Evolutionary conservation across 2,329 filamentous ascomycete species (phyloP).

Genomic region (Cyanodermella asteris): DNA sequence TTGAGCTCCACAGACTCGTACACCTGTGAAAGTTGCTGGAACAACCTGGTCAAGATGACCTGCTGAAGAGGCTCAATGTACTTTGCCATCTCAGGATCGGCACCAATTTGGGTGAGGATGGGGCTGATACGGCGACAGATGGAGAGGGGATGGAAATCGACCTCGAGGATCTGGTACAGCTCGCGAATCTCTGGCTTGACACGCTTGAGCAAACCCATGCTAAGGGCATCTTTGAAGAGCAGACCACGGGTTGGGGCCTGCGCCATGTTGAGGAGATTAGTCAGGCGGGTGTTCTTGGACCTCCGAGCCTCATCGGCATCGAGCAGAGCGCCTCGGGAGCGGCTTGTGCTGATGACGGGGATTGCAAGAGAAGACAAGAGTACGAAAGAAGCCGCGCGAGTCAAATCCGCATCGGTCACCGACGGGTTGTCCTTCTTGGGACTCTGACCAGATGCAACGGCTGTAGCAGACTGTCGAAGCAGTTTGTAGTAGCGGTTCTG

Average conservation of each 20-base stretch:
- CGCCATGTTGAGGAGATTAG: conserved; percentile 84
- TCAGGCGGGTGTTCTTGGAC: conserved; percentile 96
- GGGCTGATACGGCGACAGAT: conserved; percentile 99
- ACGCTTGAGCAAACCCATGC: conserved; percentile 83
- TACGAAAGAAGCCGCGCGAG: conserved; percentile 88
- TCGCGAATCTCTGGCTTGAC: conserved; percentile 87
- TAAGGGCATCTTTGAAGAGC: conserved; percentile 87
- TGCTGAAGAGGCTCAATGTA: conserved; percentile 92
- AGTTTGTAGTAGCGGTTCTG: conserved; percentile 97
- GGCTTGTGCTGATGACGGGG: conserved; percentile 93
- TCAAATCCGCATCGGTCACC: conserved; percentile 71
- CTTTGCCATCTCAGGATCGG: conserved; percentile 88
- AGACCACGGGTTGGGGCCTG: conserved; percentile 70
- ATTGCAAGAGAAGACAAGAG: conserved; percentile 90
- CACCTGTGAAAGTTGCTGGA: conserved; percentile 96
- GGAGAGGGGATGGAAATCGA: conserved; percentile 94
- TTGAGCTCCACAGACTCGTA: conserved; percentile 92
- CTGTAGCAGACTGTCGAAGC: conserved; percentile 67
- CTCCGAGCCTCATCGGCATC: conserved; percentile 94
- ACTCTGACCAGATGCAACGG: conserved; percentile 65
- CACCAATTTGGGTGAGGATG: conserved; percentile 79
- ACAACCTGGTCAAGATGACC: conserved; percentile 91
- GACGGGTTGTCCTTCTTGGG: conserved; percentile 89
- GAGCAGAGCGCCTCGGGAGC: conserved; percentile 84
- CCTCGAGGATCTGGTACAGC: conserved; percentile 95